phyloP scores from a whole-genome alignment of 176 grass and related monocot species.

The Eremochloa ophiuroides region DNA sequence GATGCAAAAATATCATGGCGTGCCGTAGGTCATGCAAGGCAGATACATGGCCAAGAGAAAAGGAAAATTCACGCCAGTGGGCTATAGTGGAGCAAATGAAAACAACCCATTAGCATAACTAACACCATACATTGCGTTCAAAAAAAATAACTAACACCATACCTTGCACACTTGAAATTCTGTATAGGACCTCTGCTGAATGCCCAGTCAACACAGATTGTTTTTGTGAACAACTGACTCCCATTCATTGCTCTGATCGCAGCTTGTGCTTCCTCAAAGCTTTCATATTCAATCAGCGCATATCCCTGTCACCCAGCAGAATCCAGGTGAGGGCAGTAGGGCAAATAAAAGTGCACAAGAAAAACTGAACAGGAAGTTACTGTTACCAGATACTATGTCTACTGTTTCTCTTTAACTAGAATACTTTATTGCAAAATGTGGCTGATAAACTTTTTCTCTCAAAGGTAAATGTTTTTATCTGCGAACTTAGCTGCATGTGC shows the following conservation, averaged over 20 bases:
- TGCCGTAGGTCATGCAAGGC: background rate
- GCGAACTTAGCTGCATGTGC: background rate
- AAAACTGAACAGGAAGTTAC: background rate
- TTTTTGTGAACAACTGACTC: slow-evolving; percentile 50
- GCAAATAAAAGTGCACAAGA: background rate
- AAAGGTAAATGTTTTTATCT: background rate
- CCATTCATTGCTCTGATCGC: slow-evolving; percentile 48
- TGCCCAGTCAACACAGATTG: slow-evolving; percentile 58
- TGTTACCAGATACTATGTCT: background rate
- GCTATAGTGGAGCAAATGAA: slow-evolving; percentile 3
- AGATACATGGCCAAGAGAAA: slow-evolving; percentile 2
- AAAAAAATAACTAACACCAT: background rate
- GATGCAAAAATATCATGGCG: background rate
- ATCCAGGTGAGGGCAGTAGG: background rate
- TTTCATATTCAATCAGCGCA: slow-evolving; percentile 59
- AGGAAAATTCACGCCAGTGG: background rate
- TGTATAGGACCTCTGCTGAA: slow-evolving; percentile 54
- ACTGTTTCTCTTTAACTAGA: background rate
- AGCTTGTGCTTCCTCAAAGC: slow-evolving; percentile 50
- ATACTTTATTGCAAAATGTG: background rate
- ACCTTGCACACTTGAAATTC: slow-evolving; percentile 25
- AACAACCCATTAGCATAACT: background rate
- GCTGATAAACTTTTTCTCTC: background rate
- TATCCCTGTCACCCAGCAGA: slow-evolving; percentile 53
- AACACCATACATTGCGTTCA: too few species aligned